Evolutionary conservation across 345 rosid genomes (phyloP).

Genomic region (Acer campestre): DNA sequence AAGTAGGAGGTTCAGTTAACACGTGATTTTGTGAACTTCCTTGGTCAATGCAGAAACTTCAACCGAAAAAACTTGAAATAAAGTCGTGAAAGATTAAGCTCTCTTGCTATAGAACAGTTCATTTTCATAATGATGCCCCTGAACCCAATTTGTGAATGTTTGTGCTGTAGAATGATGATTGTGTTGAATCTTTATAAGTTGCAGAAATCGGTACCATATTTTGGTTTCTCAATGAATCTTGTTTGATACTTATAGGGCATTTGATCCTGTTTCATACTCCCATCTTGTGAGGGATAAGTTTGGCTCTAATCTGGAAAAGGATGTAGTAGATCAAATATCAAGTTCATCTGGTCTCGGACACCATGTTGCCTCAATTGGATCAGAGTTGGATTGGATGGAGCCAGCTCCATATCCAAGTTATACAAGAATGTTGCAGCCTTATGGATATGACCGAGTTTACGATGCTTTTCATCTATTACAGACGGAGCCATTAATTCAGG

Average conservation of each 20-base stretch:
- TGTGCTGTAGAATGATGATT: background rate
- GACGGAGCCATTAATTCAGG: conserved; percentile 88
- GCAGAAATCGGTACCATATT: background rate
- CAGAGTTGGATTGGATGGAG: conserved; percentile 75
- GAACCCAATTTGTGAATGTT: background rate
- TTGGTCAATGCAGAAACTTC: background rate
- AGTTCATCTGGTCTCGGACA: conserved; percentile 32
- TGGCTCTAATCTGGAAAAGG: conserved; percentile 35
- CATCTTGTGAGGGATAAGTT: conserved; percentile 56
- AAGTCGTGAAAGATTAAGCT: background rate
- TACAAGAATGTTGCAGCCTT: conserved; percentile 49
- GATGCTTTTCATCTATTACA: conserved; percentile 83
- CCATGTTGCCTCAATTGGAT: conserved; percentile 47
- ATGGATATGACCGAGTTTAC: conserved; percentile 50
- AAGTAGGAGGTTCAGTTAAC: background rate
- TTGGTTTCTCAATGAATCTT: background rate
- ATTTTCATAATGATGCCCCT: conserved; percentile 1
- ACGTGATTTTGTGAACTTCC: background rate
- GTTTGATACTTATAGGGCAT: conserved; percentile 43
- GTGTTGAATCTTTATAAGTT: background rate
- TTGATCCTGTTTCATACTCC: conserved; percentile 43
- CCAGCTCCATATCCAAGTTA: conserved; percentile 52
- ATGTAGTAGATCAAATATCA: conserved; percentile 37
- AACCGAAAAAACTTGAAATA: background rate
- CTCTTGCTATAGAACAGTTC: background rate